Conservation (phyloP, 2,329 filamentous ascomycete species). For the Penicillium sp. region DNA sequence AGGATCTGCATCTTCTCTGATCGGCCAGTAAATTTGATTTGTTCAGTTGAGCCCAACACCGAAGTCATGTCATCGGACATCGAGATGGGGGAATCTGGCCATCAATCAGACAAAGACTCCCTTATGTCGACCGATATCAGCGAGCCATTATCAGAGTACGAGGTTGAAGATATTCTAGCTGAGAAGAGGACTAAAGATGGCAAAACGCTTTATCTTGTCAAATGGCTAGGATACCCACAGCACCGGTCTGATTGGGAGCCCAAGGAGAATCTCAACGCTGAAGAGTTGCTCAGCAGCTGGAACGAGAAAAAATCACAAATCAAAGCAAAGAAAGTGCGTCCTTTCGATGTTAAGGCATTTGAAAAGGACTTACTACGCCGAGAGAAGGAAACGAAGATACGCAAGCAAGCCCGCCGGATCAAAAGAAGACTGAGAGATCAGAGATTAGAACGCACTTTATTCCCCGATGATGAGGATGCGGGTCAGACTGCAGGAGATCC, state of each 20-base stretch:
- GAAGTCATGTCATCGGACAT: slow-evolving; percentile 8
- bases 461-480: not conserved
- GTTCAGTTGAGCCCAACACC: not conserved
- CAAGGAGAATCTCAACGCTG: slow-evolving; percentile 42
- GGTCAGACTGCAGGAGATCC: not conserved
- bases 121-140: slow-evolving; percentile 57
- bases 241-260: slow-evolving; percentile 63
- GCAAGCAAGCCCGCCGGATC: slow-evolving; percentile 25
- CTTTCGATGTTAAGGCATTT: slow-evolving; percentile 40
- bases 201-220: slow-evolving; percentile 59
- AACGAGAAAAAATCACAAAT: slow-evolving; percentile 37
- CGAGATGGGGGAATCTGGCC: slow-evolving; percentile 31
- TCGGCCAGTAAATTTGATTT: too few relatives aligned
- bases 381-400: slow-evolving; percentile 26
- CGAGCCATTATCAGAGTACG: slow-evolving; percentile 55
- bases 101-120: slow-evolving; percentile 56
- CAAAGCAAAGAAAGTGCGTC: slow-evolving; percentile 29
- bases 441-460: not conserved
- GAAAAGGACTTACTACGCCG: slow-evolving; percentile 30
- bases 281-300: slow-evolving; percentile 49
- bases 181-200: slow-evolving; percentile 47
- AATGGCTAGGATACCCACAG: slow-evolving; percentile 66
- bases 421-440: not conserved
- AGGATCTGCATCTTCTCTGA: too few relatives aligned
- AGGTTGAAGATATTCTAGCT: slow-evolving; percentile 58